Evolutionary conservation across 495 filamentous ascomycete species (phyloP), one percentile per base, ranked within the genome.

Genomic region (Tetracladium marchalianum): DNA sequence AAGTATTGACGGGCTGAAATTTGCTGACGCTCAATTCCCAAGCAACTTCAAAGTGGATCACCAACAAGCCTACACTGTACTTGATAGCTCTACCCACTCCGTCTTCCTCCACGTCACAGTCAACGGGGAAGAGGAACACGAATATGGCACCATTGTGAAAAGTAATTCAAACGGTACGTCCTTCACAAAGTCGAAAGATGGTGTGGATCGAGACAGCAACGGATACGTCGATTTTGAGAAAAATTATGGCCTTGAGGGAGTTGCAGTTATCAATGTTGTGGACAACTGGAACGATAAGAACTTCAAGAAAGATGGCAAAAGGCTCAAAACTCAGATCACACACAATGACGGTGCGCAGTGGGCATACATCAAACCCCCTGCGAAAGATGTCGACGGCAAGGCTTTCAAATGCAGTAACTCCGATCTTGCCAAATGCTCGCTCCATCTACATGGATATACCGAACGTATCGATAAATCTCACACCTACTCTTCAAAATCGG

Each of bases 111-210:
- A 95, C 49, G 89, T 97, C 12, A 86, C 80, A 2, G 82, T 86
- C 40, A 81, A 81, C 46, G 70, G 67, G 19, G 64, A 65, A 7
- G 55, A 67, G 18, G 80, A 72, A 3, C 73, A 71, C 31, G 77
- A 80, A 44, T 87, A 84, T 51, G 92, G 92, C n/a, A 78, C 79
- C 18, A 81, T 99, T 43, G 73, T 99, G 58, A 97, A 97, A 73
- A 94, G 87, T 54, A 99, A 99, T 65, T 95, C 86, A 55, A 97
- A 97, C 58, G 92, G 92, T 33, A 97, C 92, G 0, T 90, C 84
- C 2, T 99, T 96, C 54, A 85, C 93, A 16, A 66, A 90, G 41
- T 90, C 84, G 62, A 66, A 90, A 8, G 65, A 73, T 39, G 75
- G 72, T 0, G 84, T 96, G 54, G 95, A 95, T 62, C 74, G 84